phyloP scores from a whole-genome alignment of 148 eudicot species.

The Talinum fruticosum region DNA sequence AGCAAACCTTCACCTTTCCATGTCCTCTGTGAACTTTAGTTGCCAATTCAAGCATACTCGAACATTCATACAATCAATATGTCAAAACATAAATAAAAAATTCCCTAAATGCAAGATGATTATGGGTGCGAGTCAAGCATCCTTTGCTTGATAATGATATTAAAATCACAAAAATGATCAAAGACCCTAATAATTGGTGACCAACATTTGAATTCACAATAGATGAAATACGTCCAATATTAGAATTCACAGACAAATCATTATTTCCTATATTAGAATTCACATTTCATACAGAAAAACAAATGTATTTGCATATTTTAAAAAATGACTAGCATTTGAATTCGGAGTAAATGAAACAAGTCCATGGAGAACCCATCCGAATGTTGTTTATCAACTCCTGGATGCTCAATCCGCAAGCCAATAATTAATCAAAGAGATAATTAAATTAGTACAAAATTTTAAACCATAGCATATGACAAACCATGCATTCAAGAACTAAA shows the following conservation, averaged over 20 bases:
- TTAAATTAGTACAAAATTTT: constrained; percentile 11
- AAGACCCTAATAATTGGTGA: not conserved
- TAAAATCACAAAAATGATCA: not conserved
- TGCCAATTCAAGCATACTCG: constrained; percentile 87
- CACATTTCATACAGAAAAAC: not conserved
- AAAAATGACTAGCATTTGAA: not conserved
- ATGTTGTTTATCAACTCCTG: constrained; percentile 81
- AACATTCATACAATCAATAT: constrained; percentile 19
- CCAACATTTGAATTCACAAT: too few relatives aligned
- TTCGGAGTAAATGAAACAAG: not conserved
- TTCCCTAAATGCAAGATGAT: not conserved
- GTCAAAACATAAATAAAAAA: constrained; percentile 1
- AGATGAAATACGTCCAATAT: too few relatives aligned
- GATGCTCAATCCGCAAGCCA: constrained; percentile 95
- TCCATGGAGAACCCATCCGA: constrained; percentile 50
- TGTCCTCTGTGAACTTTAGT: constrained; percentile 82
- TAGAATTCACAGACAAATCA: not conserved
- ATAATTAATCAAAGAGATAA: constrained; percentile 42
- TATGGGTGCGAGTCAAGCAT: constrained; percentile 1
- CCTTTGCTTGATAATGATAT: not conserved
- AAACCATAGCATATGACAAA: constrained; percentile 1
- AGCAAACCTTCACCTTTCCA: too few relatives aligned
- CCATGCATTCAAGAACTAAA: not conserved
- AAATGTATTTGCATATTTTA: too few relatives aligned
- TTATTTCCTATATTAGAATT: not conserved